Evolutionary conservation across 2,329 filamentous ascomycete species (phyloP), one percentile per base, ranked within the genome.

Genomic region (Aureobasidium sp.): DNA sequence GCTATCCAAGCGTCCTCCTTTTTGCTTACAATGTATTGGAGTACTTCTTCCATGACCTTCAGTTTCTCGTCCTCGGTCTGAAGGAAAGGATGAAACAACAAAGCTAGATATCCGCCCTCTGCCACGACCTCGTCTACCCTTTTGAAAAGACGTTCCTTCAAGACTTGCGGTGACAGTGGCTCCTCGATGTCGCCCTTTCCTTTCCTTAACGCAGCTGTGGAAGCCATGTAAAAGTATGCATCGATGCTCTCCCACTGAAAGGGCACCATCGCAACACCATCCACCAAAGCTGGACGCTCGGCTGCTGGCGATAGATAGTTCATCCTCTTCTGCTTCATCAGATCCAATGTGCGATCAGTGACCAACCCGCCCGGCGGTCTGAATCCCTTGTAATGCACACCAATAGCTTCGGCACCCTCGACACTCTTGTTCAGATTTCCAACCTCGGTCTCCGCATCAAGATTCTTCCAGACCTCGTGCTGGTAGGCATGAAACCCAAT

Each of bases 81-180:
- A 42, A 73, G 57, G 61, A 73, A 73, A 0, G 71, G 71, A 64
- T 73, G 71, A 48, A 72, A 73, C 22, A 73, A 59, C 22, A 71
- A 61, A 2, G 69, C 68, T 29, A 70, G 31, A 58, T 69, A 71
- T 12, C 68, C 67, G 14, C 68, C 68, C 17, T 66, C 65, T 47
- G 64, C 60, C 29, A 71, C 68, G 12, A 67, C 67, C n/a, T 65
- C 54, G 57, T 72, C 71, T 40, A 73, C 67, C 63, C 69, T 66
- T n/a, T 42, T 47, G 9, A 66, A 66, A 29, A 68, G 67, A 15
- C 64, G 60, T 33, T 66, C 37, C 27, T 65, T 66, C 44, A 73
- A 60, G 11, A 65, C 60, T 15, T 65, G 56, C 24, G 68, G 65
- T 12, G 56, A 58, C 47, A 69, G 64, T 5, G 65, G 27, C 40